Evolutionary conservation across 1,284 basidiomycete genomes (phyloP), one percentile per base, ranked within the genome.

Genomic region (Pseudozyma thailandica): DNA sequence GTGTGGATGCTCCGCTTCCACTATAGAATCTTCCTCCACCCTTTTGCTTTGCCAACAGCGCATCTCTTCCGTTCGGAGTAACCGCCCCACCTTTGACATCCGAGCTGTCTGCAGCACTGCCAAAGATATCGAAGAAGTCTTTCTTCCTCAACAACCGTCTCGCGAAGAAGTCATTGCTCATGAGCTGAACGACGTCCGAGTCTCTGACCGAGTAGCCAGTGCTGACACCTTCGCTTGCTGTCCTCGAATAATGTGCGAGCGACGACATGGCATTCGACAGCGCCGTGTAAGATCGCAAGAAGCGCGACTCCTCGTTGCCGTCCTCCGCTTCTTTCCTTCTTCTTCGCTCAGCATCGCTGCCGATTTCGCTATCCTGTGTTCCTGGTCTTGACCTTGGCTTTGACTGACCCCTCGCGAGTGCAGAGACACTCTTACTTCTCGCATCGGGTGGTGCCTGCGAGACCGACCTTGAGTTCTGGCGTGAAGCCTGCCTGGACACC

Each of bases 181-280:
- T 71, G 45, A 79, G 55, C 56, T 76, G 76, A 10, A 79, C 65
- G 16, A 79, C 69, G 38, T 79, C 78, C 16, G 68, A 72, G 26
- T 78, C 78, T 33, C 71, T 59, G 8, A 75, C 57, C 18, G 70
- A 64, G 31, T 72, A 55, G 27, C 70, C 74, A 0, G 62, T 61
- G 3, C 58, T 39, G 1, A 54, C 51, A 37, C 54, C 70, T 30
- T 66, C 50, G 31, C 56, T 59, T 6, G 68, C 58, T 16, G 39
- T 66, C 30, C 58, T 35, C 23, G 69, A 66, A 23, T 64, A 66
- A 46, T 61, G 58, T 20, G 69, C 60, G 7, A 79, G 50, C 16
- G 68, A 68, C 16, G 68, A 57, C 57, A 80, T 77, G 12, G 77
- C 77, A 31, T 63, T 66, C 10, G 72, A 58, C 35, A 79, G 52